Evolutionary conservation across 75 land plant genomes (phyloP), one percentile per base, ranked within the genome.

Genomic region (Cunninghamia lanceolata): DNA sequence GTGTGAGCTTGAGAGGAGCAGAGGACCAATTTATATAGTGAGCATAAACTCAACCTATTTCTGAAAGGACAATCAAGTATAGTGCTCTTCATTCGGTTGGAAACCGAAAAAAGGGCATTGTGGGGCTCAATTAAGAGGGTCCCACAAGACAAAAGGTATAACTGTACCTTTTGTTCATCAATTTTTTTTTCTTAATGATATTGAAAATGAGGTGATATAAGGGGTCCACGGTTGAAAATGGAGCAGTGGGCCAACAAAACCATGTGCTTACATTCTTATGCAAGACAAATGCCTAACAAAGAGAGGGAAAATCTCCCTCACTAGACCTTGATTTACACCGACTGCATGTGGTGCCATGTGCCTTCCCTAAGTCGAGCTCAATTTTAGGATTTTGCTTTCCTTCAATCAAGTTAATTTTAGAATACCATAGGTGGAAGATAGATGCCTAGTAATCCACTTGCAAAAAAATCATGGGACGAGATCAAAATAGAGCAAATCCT

Each of bases 261-360:
- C 75, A 73, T 73, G 75, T 73, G 75, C 75, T 73, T 34, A 11
- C 36, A 73, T 63, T 63, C 8, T 25, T 50, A 50, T 50, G 16
- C 16, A 50, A 50, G 53, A 50, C 53, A 50, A 50, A 50, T 50
- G 53, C 53, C 53, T 14, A 50, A 50, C 53, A 50, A 50, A 50
- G 53, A 50, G 53, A 50, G 53, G 63, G 63, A 56, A 56, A 21
- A 17, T 21, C n/a, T 25, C 4, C 30, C 21, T 7, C 68, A 63
- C 8, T 6, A 25, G n/a, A 28, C 68, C 7, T 63, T 25, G 68
- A n/a, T 63, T 63, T 63, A 25, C 68, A 63, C 68, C 68, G 68
- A 63, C 68, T 63, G 68, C 68, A 63, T 63, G 68, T 63, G 68
- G 68, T 63, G 68, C 68, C 68, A 63, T 63, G 68, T 63, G 68